Percentiles rank a stretch among this genome's conserved stretches.
Conservation (phyloP, 2,329 filamentous ascomycete genomes). For the Alternaria triticina region DNA sequence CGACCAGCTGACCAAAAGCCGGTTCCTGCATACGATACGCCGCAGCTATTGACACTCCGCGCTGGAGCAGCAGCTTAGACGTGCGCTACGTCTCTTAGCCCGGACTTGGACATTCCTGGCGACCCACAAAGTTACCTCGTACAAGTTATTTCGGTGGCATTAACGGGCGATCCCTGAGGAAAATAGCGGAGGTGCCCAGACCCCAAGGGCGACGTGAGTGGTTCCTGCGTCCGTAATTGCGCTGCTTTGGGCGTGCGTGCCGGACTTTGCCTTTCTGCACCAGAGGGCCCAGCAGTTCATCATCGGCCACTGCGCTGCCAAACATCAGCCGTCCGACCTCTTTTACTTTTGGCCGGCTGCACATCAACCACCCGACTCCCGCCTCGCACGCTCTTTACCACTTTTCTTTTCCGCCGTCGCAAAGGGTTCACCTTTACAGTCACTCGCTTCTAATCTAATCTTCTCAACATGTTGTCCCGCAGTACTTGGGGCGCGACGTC, state of each 20-base stretch:
- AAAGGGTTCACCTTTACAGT: slow-evolving; percentile 18
- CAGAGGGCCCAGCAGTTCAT: slow-evolving; percentile 16
- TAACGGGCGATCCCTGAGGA: slow-evolving; percentile 12
- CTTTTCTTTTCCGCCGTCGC: slow-evolving; percentile 20
- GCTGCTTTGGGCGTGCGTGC: slow-evolving; percentile 16
- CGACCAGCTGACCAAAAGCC: not conserved
- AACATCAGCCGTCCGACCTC: slow-evolving; percentile 2
- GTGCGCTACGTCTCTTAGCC: slow-evolving; percentile 14
- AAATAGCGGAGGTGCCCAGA: slow-evolving; percentile 14
- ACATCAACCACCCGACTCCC: slow-evolving; percentile 11
- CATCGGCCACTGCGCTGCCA: slow-evolving; percentile 10
- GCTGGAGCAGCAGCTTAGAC: not conserved
- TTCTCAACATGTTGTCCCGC: slow-evolving; percentile 23
- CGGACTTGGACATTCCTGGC: not conserved
- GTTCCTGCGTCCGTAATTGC: slow-evolving; percentile 14
- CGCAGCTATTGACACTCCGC: not conserved
- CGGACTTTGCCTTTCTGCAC: slow-evolving; percentile 11
- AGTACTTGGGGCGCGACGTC: slow-evolving; percentile 32
- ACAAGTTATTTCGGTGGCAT: slow-evolving; percentile 31
- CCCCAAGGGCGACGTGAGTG: slow-evolving; percentile 13
- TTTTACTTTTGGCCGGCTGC: slow-evolving; percentile 12
- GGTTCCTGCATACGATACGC: not conserved
- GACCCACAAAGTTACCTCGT: slow-evolving; percentile 26
- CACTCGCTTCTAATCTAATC: slow-evolving; percentile 28
- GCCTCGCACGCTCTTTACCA: slow-evolving; percentile 18